Base-by-base conservation (phyloP, 495 filamentous ascomycete species). In the Lindgomyces ingoldianus region DNA sequence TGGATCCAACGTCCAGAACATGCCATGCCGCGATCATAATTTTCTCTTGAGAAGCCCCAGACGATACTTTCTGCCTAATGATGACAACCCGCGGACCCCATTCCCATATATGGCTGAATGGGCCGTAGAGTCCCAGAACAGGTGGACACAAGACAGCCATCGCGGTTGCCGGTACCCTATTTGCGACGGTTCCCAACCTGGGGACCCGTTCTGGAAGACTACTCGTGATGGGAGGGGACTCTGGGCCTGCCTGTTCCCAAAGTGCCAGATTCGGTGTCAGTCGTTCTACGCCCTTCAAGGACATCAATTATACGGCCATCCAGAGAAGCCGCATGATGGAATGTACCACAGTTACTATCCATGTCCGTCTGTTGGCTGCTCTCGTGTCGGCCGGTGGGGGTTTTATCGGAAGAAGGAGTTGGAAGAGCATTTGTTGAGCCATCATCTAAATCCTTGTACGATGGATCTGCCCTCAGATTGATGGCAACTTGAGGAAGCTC, bases 351-450 rank as follows among this genome's bases (percentile, higher is more conserved):
- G 60, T 26, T 10, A 14, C 27, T 26, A 21, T 9, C 47, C 60
- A 8, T 63, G 60, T 56, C 60, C 60, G 19, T 55, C 50, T 16
- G 26, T 29, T 24, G 60, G 60, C n/a, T 63, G 60, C 22, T 30
- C 49, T 26, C 49, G 60, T n/a, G 22, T 63, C 19, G 60, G 60
- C 6, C 6, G 21, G 10, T 18, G 12, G 18, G 60, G 60, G n/a
- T 63, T 63, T 27, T 22, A 18, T 8, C 14, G 16, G 1, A 33
- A 55, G 18, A 22, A 42, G 21, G 60, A 55, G 18, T 24, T 63
- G 24, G 60, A 63, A 41, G 26, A 54, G 25, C 60, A 63, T 49
- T 24, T 63, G 6, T 16, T 46, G 25, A 29, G 44, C 8, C 60
- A 63, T 25, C 60, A 63, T 47, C n/a, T 55, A 24, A 33, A 49